Conservation (phyloP, 2,329 filamentous ascomycete species). For the Ceratocystis cacaofunesta region DNA sequence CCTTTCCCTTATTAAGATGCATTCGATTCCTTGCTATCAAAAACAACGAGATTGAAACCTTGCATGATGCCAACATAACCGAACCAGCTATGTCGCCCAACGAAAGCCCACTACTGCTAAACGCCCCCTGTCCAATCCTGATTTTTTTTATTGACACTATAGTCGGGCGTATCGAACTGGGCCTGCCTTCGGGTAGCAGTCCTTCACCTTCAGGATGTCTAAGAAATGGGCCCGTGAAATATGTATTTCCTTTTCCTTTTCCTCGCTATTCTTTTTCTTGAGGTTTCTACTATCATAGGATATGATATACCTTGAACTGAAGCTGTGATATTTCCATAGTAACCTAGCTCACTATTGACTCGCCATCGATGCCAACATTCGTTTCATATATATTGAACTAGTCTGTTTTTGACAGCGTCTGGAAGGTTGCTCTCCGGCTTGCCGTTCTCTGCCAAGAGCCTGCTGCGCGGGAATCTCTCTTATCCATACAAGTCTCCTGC, state of each 20-base stretch:
- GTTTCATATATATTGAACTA: background rate
- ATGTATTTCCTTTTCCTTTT: background rate
- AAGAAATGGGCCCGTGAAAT: background rate
- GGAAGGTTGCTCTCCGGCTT: background rate
- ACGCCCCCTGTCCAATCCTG: background rate
- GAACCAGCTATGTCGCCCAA: background rate
- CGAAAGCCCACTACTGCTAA: background rate
- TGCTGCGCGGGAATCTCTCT: background rate
- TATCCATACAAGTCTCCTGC: background rate
- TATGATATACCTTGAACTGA: background rate
- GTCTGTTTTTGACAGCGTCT: background rate
- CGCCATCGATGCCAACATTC: background rate
- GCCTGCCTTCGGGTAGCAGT: background rate
- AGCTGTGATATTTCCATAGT: background rate
- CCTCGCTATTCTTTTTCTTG: background rate
- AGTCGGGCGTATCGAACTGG: constrained; percentile 5
- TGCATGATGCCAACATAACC: background rate
- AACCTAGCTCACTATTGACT: background rate
- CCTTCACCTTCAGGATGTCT: background rate
- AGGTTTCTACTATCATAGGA: background rate
- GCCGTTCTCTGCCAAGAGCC: background rate
- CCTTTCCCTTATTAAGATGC: background rate
- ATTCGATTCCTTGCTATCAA: background rate
- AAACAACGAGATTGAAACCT: background rate
- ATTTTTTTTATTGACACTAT: background rate